Conservation (phyloP, 106 monocot species). For the Chionographis japonica region DNA sequence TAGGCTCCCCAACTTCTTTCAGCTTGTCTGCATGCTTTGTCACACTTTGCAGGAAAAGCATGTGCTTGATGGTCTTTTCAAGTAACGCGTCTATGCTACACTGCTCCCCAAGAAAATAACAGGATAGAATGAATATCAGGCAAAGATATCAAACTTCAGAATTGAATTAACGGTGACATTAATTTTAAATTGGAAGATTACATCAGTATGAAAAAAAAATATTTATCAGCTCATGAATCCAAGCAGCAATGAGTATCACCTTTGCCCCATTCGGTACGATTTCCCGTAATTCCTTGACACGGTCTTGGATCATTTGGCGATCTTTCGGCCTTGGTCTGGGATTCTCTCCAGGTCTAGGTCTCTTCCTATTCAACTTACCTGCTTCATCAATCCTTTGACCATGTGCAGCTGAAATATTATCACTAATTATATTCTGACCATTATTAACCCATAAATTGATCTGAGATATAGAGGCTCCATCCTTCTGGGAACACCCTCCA, state of each 20-base stretch:
- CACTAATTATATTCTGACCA: slow-evolving; percentile 31
- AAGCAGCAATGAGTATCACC: slow-evolving; percentile 27
- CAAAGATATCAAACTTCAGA: too few relatives aligned
- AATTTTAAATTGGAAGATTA: too few relatives aligned
- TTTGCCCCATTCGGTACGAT: slow-evolving; percentile 93
- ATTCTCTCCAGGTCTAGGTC: slow-evolving; percentile 69
- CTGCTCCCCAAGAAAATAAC: slow-evolving; percentile 21
- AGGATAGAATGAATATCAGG: not conserved
- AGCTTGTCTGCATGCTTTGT: slow-evolving; percentile 69
- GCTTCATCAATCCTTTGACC: slow-evolving; percentile 44
- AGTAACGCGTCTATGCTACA: slow-evolving; percentile 65
- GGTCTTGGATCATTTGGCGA: slow-evolving; percentile 89
- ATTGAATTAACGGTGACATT: too few relatives aligned
- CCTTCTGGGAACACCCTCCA: slow-evolving; percentile 29
- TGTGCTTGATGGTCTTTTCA: slow-evolving; percentile 67
- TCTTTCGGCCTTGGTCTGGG: slow-evolving; percentile 86
- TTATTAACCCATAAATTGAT: slow-evolving; percentile 66
- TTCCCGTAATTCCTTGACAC: slow-evolving; percentile 88
- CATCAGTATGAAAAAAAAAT: too few relatives aligned
- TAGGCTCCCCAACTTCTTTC: slow-evolving; percentile 48
- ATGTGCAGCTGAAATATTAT: slow-evolving; percentile 31
- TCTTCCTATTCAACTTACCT: slow-evolving; percentile 59
- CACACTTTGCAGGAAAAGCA: slow-evolving; percentile 71
- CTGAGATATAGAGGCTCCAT: slow-evolving; percentile 51
- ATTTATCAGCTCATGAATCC: not conserved